Base-by-base conservation (phyloP, 2,329 filamentous ascomycete species). In the Talaromyces sp. region DNA sequence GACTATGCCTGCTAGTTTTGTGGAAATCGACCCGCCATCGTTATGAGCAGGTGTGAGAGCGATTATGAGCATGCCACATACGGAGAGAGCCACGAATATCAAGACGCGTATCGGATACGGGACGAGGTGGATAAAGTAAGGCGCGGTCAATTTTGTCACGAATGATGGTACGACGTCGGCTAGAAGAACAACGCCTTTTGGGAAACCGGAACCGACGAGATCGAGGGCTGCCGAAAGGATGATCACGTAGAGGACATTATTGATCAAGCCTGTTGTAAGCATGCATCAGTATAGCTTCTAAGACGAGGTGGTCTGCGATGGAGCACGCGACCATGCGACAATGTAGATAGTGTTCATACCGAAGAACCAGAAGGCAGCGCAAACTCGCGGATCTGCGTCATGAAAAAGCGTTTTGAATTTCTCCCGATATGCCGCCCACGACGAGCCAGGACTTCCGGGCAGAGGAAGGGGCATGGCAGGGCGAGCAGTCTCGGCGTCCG, bases 231-330 rank as follows among this genome's bases (percentile, higher is more conserved):
- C 91, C 35, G 93, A 96, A 73, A 99, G 90, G 75, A 98, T 95
- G 77, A 98, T 91, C 64, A 98, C 94, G 79, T 97, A 98, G 80
- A 97, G 90, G 70, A 98, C 92, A 81, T 98, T 98, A 80, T 99
- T 98, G 76, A 98, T 95, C 19, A 95, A 82, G 61, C 92, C 92
- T 94, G 31, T 43, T 5, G 33, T 43, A n/a, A 31, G 19, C 50
- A 15, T 35, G 22, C 37, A 41, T 56, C 49, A 56, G 35, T 25
- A 37, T n/a, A 61, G n/a, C 27, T n/a, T 7, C 6, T 25, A 31
- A 41, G 13, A 57, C 22, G n/a, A 39, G 56, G 25, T 15, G 10
- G 10, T 22, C 9, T 56, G 62, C 35, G 37, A 22, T 15, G 47
- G 10, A n/a, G 25, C 22, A 45, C 67, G 49, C 66, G 59, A 54